Base-by-base conservation (phyloP, 202 grass and related monocot genomes). In the Elaeis oleifera region DNA sequence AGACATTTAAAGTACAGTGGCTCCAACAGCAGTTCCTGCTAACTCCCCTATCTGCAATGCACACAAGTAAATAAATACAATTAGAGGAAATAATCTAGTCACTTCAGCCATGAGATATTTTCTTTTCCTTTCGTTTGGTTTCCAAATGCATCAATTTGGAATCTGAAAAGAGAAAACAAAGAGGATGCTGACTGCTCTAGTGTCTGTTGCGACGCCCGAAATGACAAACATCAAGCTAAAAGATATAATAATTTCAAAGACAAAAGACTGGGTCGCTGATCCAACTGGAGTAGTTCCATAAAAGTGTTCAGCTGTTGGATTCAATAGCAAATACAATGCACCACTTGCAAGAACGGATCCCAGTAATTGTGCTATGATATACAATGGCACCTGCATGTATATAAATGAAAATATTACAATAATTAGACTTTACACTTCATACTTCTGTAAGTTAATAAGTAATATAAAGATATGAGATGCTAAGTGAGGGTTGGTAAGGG, bases 181-280 rank as follows among this genome's bases (percentile, higher is more conserved):
- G 22, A 5, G 62, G 17, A 51, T 21, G 50, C 64, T 64, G 64
- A 83, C 81, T 1, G 87, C 79, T 69, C 77, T 73, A 18, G 71
- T 83, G 79, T 86, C 88, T 2, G 83, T 84, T 51, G 83, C 66
- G 3, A 79, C 83, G 26, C 79, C 79, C 5, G 87, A 90, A 32
- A 90, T 63, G 61, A 85, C 82, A 59, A 90, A 90, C 86, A 90
- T 90, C 48, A 90, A 71, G 36, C 77, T 51, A 66, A 85, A 90
- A n/a, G 87, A 74, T 60, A 90, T 85, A 57, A 90, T 85, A 73
- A 90, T 71, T 76, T 90, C 87, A 3, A 85, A 29, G 5, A 80
- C 64, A 11, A 90, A 77, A 21, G 87, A 77, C 56, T 90, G 87
- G 15, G 72, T 53, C 3, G 85, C 53, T 0, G 87, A 83, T 1